Evolutionary conservation across 139 green algal species (phyloP).

Genomic region (Astrephomene gubernaculifera): DNA sequence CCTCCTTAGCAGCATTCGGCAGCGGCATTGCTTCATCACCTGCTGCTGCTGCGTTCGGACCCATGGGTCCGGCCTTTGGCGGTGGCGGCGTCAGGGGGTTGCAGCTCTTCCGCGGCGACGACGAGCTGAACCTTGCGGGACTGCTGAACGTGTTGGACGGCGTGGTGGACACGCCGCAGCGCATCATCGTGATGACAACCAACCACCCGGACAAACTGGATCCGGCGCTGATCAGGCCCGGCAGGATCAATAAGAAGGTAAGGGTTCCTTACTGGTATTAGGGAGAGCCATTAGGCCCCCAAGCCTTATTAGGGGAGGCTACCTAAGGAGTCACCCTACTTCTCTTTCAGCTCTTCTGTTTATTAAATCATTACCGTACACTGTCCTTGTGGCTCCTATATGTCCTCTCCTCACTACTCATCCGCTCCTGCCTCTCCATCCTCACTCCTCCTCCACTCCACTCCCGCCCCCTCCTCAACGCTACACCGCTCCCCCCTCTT

Average conservation of each 20-base stretch:
- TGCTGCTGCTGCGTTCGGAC: too few species aligned
- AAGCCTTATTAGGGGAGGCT: too few species aligned
- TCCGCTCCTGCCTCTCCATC: too few species aligned
- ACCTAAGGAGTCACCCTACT: neutral
- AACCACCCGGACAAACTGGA: constrained; percentile 74
- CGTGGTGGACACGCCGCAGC: constrained; percentile 69
- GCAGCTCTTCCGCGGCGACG: constrained; percentile 39
- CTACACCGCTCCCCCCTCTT: too few species aligned
- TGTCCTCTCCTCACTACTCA: too few species aligned
- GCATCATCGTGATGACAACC: constrained; percentile 74
- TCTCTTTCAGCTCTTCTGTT: neutral
- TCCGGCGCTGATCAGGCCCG: constrained; percentile 68
- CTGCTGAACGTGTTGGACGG: constrained; percentile 72
- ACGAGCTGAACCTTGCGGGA: constrained; percentile 64
- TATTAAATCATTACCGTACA: too few species aligned
- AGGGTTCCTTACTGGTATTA: neutral
- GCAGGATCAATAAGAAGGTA: constrained; percentile 64
- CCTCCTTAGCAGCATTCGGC: neutral
- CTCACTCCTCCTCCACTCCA: neutral
- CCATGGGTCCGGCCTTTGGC: too few species aligned
- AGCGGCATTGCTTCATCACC: too few species aligned
- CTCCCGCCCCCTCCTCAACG: neutral
- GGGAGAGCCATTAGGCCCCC: neutral
- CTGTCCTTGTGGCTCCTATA: too few species aligned
- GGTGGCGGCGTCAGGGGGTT: too few species aligned